A percentile compares a stretch with the other conserved stretches of the same genome.
Conservation (phyloP, 768 basidiomycete genomes). For the Xerocomellus chrysenteron region DNA sequence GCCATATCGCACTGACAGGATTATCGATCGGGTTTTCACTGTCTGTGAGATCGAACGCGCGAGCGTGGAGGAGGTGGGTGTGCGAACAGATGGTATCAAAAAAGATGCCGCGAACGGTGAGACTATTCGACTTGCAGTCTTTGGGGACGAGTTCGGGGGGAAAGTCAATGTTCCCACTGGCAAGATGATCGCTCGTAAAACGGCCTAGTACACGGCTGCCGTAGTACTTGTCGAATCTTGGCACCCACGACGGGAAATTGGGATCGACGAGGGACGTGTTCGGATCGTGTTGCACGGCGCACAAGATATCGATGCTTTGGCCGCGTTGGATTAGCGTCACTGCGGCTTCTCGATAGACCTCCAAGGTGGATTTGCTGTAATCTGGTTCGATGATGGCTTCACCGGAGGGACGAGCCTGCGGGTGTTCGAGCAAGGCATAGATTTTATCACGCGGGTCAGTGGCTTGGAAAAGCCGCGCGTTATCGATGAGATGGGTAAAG, state of each 20-base stretch:
- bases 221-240: slow-evolving; percentile 4
- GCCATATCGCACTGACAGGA: not conserved
- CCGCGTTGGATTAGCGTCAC: not conserved
- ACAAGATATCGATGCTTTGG: slow-evolving; percentile 4
- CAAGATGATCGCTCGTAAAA: slow-evolving; percentile 1
- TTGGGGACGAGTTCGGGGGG: not conserved
- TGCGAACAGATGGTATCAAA: not conserved
- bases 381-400: not conserved
- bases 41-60: not conserved
- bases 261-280: not conserved
- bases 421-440: slow-evolving; percentile 6
- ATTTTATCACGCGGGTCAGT: slow-evolving; percentile 10
- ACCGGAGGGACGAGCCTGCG: not conserved
- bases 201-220: slow-evolving; percentile 2
- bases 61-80: not conserved
- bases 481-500: slow-evolving; percentile 2
- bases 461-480: slow-evolving; percentile 3
- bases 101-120: slow-evolving; percentile 3
- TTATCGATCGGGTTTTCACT: not conserved
- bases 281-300: not conserved
- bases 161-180: not conserved
- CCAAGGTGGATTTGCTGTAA: slow-evolving; percentile 1
- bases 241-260: slow-evolving; percentile 8
- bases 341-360: slow-evolving; percentile 2
- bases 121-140: not conserved